Percentiles rank a stretch among this genome's conserved stretches.
phyloP scores from a whole-genome alignment of 2,329 filamentous ascomycete species.

The Karstenula rhodostoma region DNA sequence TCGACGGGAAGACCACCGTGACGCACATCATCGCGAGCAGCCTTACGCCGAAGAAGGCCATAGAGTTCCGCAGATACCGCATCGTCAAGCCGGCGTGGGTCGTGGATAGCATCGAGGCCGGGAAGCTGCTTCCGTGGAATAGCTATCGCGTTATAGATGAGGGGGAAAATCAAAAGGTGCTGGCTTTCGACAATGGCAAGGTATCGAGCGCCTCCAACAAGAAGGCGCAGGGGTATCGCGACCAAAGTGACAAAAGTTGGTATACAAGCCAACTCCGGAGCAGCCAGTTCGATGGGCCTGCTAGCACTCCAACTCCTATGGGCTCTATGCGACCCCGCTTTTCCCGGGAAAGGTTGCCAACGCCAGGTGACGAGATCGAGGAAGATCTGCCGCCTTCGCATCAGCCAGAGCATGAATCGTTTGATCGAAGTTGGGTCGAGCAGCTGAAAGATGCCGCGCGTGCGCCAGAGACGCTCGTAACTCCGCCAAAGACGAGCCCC shows the following conservation, averaged over 20 bases:
- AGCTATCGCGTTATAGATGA: slow-evolving; percentile 86
- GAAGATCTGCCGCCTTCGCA: slow-evolving; percentile 43
- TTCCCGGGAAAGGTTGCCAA: slow-evolving; percentile 33
- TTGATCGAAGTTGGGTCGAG: slow-evolving; percentile 36
- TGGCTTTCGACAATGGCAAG: slow-evolving; percentile 69
- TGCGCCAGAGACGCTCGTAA: slow-evolving; percentile 28
- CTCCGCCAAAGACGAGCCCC: slow-evolving; percentile 44
- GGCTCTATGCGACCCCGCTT: slow-evolving; percentile 33
- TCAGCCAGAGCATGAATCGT: slow-evolving; percentile 39
- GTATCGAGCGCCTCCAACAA: slow-evolving; percentile 72
- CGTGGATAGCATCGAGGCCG: slow-evolving; percentile 84
- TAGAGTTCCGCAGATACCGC: slow-evolving; percentile 86
- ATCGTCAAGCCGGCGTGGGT: slow-evolving; percentile 97
- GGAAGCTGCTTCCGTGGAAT: slow-evolving; percentile 84
- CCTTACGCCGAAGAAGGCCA: slow-evolving; percentile 88
- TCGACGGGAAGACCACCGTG: slow-evolving; percentile 92
- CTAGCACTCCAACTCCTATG: slow-evolving; percentile 38
- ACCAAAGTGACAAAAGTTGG: slow-evolving; percentile 84
- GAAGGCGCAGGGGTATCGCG: slow-evolving; percentile 72
- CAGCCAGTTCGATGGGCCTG: slow-evolving; percentile 29
- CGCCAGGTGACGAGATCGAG: slow-evolving; percentile 39
- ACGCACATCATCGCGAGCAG: slow-evolving; percentile 95
- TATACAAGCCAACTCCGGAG: slow-evolving; percentile 75
- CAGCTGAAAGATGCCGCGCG: slow-evolving; percentile 8
- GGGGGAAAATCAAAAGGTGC: slow-evolving; percentile 79